A percentile compares a stretch with the other conserved stretches of the same genome.
Conservation (phyloP, 1,284 basidiomycete genomes). For the Puccinia coronata region DNA sequence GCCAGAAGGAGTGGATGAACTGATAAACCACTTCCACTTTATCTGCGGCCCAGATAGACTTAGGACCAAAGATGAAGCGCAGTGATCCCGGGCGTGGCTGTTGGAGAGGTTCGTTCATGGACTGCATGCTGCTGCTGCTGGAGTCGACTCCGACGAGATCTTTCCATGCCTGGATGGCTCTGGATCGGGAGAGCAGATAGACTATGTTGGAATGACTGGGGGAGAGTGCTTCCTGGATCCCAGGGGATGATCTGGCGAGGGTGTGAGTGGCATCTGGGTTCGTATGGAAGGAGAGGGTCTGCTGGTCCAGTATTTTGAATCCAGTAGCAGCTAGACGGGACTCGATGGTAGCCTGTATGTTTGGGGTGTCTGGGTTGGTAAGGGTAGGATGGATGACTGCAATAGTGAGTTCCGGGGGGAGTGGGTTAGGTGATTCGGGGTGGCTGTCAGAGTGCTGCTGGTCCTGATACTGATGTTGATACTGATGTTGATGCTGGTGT, state of each 20-base stretch:
- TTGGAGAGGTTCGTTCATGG: no score
- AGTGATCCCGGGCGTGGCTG: conserved; percentile 18
- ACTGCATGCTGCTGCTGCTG: no score
- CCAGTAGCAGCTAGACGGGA: conserved; percentile 12
- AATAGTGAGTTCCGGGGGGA: background rate
- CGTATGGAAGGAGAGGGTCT: no score
- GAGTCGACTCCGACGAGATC: conserved; percentile 22
- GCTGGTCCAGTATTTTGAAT: conserved; percentile 14
- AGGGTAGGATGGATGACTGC: background rate
- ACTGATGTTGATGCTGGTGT: background rate
- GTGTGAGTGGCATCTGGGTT: background rate
- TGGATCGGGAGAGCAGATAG: conserved; percentile 4
- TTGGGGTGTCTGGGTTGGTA: background rate
- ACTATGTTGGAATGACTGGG: background rate
- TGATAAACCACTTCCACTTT: background rate
- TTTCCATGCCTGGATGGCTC: conserved; percentile 39
- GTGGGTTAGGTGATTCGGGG: background rate
- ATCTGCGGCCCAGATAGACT: conserved; percentile 27
- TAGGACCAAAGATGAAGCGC: background rate
- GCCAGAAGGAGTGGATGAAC: conserved; percentile 9
- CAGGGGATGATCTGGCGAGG: background rate
- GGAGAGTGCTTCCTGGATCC: background rate
- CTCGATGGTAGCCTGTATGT: conserved; percentile 12
- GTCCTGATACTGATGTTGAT: background rate
- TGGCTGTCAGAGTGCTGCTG: background rate